Conservation (phyloP, 2,329 filamentous ascomycete species). For the Aspergillus pseudoglaucus region DNA sequence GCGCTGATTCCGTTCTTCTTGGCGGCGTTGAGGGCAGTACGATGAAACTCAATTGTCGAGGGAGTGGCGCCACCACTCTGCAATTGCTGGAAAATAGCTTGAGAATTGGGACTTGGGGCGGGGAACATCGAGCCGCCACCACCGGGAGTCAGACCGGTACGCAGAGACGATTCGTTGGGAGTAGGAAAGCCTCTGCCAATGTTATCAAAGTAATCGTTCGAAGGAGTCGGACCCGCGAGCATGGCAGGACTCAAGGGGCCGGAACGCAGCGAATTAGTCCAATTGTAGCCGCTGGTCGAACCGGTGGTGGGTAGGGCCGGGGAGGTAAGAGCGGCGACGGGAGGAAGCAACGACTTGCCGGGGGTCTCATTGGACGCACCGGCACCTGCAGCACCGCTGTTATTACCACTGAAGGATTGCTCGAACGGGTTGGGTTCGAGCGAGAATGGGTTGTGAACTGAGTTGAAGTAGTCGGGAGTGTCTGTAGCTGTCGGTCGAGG, state of each 20-base stretch:
- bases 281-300: conserved; percentile 64
- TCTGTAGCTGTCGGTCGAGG: conserved; percentile 54
- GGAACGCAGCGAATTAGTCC: conserved; percentile 80
- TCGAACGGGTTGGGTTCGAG: conserved; percentile 94
- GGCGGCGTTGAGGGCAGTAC: conserved; percentile 77
- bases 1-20: conserved; percentile 49
- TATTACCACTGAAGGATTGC: conserved; percentile 68
- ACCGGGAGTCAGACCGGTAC: conserved; percentile 86
- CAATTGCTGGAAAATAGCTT: conserved; percentile 72
- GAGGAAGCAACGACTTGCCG: conserved; percentile 73
- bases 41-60: conserved; percentile 86
- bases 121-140: conserved; percentile 98
- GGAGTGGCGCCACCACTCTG: conserved; percentile 80
- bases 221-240: conserved; percentile 70
- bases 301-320: conserved; percentile 74
- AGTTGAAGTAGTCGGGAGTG: conserved; percentile 64
- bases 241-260: conserved; percentile 95
- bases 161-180: conserved; percentile 89
- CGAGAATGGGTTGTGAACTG: conserved; percentile 48
- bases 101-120: conserved; percentile 77
- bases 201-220: conserved; percentile 84
- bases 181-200: conserved; percentile 83
- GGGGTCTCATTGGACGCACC: conserved; percentile 63
- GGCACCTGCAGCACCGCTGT: conserved; percentile 3
- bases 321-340: conserved; percentile 84